Conservation (phyloP, 441 rosid genomes). For the Erodium moschatum region DNA sequence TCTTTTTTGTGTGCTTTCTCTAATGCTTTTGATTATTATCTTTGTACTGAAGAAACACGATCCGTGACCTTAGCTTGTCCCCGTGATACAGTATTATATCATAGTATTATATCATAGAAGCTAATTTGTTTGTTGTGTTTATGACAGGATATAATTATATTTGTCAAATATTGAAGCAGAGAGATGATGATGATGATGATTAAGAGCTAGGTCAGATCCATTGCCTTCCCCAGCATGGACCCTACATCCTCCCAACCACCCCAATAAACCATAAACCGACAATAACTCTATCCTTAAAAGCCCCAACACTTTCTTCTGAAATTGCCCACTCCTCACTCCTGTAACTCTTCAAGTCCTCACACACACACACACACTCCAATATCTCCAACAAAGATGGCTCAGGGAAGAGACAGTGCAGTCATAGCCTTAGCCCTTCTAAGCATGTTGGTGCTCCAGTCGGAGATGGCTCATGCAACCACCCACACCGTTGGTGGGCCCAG, state of each 20-base stretch:
- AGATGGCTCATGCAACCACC: not conserved
- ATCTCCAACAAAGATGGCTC: constrained; percentile 6
- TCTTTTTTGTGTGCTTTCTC: not conserved
- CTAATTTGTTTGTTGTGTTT: not conserved
- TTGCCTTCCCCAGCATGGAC: too few species aligned
- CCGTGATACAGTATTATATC: too few species aligned
- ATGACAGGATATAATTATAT: not conserved
- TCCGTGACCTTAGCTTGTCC: not conserved
- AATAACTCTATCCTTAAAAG: not conserved
- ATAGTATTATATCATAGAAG: not conserved
- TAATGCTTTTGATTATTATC: too few species aligned
- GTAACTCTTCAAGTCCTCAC: not conserved
- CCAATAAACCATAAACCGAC: constrained; percentile 5
- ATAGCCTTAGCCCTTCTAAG: not conserved
- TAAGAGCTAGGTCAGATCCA: not conserved
- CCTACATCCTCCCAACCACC: constrained; percentile 6
- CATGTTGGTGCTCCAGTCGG: not conserved
- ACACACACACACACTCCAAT: not conserved
- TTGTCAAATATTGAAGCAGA: not conserved
- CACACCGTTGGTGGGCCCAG: constrained; percentile 15
- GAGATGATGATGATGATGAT: not conserved
- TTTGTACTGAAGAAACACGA: not conserved
- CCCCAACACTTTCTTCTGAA: not conserved
- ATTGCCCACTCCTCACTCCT: not conserved
- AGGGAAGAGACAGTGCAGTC: constrained; percentile 1